Conservation (phyloP, 2,329 filamentous ascomycete genomes). For the Alternaria burnsii region DNA sequence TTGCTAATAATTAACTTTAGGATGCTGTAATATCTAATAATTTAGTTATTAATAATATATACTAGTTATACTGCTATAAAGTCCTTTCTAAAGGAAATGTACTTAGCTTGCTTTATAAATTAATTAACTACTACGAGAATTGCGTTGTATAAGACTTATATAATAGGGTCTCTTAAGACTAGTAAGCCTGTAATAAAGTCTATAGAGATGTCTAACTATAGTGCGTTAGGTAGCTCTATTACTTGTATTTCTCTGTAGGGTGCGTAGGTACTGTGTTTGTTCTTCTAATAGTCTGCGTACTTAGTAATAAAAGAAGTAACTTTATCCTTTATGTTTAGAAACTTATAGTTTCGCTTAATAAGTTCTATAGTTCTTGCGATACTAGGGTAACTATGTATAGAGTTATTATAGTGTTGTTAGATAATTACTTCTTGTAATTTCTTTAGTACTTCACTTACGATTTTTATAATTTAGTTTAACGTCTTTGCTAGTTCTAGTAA, state of each 20-base stretch:
- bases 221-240: conserved; percentile 8
- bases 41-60: background rate
- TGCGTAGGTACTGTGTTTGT: conserved; percentile 15
- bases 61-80: background rate
- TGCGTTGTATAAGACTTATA: background rate
- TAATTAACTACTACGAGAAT: conserved; percentile 8
- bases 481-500: too few species aligned
- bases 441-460: too few species aligned
- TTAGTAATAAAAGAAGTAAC: conserved; percentile 9
- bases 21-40: conserved; percentile 1
- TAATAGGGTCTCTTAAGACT: conserved; percentile 1
- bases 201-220: conserved; percentile 17
- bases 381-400: too few species aligned
- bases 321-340: conserved; percentile 8
- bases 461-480: too few species aligned
- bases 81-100: background rate
- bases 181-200: conserved; percentile 15
- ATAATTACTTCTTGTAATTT: too few species aligned
- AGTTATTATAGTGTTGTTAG: too few species aligned
- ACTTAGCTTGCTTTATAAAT: too few species aligned
- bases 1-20: conserved; percentile 10
- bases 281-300: conserved; percentile 11
- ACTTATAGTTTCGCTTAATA: conserved; percentile 10
- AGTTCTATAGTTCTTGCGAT: too few species aligned
- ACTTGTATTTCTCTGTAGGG: conserved; percentile 15